Base-by-base conservation (phyloP, 805 yeast genomes). In the Candida coquimbonensis region DNA sequence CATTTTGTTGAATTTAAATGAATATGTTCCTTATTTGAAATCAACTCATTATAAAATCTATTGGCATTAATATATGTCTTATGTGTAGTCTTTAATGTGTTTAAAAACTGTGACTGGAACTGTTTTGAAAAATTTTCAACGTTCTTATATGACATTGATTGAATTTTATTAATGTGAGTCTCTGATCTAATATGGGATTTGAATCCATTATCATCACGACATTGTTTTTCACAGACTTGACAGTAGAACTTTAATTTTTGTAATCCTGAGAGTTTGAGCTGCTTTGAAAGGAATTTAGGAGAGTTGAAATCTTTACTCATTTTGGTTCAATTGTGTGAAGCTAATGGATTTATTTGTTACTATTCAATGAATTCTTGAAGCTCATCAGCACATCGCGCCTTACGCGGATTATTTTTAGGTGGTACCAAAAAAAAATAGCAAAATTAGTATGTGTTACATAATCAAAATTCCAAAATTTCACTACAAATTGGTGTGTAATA, bases 141-240 rank as follows among this genome's bases (percentile, higher is more conserved):
- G 16, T 78, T 75, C 13, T 64, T 64, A 7, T 69, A 66, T 0
- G 74, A 73, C 7, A 78, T 62, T 6, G 72, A 68, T 17, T 72
- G 63, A 38, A 85, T 75, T 43, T 76, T 77, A 17, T 77, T 75
- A 40, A 75, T 64, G 60, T 93, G 99, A 2, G 85, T 71, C 39
- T 86, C 87, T n/a, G 95, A 81, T 51, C 74, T 72, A n/a, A 83
- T 73, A 62, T 93, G 99, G 56, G 91, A 84, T 56, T 85, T 83
- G 69, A 86, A 93, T 25, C 99, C 99, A 65, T 93, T 91, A 51
- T 86, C 95, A 62, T 95, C 99, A 45, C 97, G 69, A 62, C 98
- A 90, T 66, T 93, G 99, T 58, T 91, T 88, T 60, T 75, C 78
- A 59, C 99, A 93, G 3, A 87, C 74, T 62, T 84, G 98, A 63